Evolutionary conservation across 148 eudicot genomes (phyloP).

Genomic region (Heliamphora exappendiculata): DNA sequence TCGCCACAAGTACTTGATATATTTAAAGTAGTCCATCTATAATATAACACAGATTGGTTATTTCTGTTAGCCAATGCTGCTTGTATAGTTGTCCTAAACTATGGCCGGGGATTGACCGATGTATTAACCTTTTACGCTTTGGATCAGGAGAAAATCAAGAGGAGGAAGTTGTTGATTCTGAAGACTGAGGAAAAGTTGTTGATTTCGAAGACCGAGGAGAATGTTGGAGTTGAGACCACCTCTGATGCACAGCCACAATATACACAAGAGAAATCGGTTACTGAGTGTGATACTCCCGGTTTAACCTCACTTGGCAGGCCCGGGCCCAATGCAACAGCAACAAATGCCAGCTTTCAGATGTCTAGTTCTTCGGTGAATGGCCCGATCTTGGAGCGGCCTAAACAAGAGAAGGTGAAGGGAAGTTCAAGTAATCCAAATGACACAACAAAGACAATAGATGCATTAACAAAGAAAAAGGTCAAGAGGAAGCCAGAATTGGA

Average conservation of each 20-base stretch:
- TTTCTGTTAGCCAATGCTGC: background rate
- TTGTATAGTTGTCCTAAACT: background rate
- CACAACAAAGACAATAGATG: constrained; percentile 24
- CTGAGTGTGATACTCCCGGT: constrained; percentile 27
- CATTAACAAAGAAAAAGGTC: constrained; percentile 51
- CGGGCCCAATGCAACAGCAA: constrained; percentile 15
- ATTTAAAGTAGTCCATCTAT: too few species aligned
- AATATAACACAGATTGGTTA: too few species aligned
- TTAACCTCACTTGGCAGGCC: constrained; percentile 12
- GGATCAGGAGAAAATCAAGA: constrained; percentile 65
- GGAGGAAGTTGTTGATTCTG: constrained; percentile 43
- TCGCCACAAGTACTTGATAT: too few species aligned
- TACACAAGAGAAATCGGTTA: constrained; percentile 27
- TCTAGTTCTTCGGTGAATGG: constrained; percentile 21
- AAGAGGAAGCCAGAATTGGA: constrained; percentile 60
- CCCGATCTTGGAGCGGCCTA: constrained; percentile 33
- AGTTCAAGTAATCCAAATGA: constrained; percentile 27
- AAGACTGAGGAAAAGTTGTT: constrained; percentile 43
- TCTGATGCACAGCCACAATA: constrained; percentile 35
- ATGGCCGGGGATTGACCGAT: background rate
- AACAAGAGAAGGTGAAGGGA: constrained; percentile 57
- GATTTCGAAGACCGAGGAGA: too few species aligned
- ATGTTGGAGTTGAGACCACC: constrained; percentile 32
- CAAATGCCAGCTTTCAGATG: constrained; percentile 21
- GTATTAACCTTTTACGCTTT: constrained; percentile 6